These are phyloP conservation scores for Botrytis porri DNA, from an alignment of 2,329 filamentous ascomycete species.

Conservation along the genomic window DNA sequence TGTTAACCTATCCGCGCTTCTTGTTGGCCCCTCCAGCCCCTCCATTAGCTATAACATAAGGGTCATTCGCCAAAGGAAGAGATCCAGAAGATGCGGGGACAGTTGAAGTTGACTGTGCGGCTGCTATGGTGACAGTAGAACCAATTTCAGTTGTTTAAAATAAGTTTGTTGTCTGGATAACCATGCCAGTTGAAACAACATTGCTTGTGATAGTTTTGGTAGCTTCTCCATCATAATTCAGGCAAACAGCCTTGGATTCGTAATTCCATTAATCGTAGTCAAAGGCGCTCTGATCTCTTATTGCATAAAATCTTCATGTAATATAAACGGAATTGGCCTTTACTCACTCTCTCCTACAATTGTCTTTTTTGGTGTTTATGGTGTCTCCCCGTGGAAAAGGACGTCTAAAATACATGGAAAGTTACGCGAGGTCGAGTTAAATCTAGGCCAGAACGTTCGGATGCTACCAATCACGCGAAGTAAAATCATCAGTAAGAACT, in stretches of 20 bases:
- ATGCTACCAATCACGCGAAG: background rate
- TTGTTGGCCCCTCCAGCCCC: background rate
- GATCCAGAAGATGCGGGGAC: background rate
- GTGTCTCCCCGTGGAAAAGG: background rate
- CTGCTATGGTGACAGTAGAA: background rate
- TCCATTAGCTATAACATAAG: background rate
- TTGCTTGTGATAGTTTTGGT: background rate
- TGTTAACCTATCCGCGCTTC: too few relatives aligned
- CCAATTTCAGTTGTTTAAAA: background rate
- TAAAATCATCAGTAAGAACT: background rate
- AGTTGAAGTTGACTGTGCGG: background rate
- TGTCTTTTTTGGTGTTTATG: background rate
- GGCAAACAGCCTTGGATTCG: background rate
- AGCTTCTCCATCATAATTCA: background rate
- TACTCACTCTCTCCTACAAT: rapidly evolving
- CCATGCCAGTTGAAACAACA: background rate
- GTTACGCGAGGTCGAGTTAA: background rate
- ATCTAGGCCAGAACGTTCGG: background rate
- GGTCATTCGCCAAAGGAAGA: background rate
- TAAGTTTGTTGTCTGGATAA: background rate
- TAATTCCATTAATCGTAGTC: background rate
- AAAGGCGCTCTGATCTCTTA: background rate
- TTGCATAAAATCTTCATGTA: background rate
- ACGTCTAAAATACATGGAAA: background rate
- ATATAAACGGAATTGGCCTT: background rate